Base-by-base conservation (phyloP, 371 early-diverging fungal species). In the Blakeslea trispora region DNA sequence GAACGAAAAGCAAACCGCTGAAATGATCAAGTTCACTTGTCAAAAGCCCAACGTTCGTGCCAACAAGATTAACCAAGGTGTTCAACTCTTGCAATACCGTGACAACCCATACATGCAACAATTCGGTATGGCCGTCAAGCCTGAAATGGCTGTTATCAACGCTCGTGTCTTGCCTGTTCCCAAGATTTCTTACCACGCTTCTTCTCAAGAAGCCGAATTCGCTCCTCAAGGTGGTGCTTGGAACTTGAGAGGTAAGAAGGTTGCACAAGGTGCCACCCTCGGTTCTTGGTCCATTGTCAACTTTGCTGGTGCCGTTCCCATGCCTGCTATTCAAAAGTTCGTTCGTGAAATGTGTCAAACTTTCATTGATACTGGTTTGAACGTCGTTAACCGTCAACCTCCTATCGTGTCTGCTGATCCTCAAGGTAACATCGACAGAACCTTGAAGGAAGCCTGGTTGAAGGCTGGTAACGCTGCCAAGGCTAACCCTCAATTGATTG, bases 1-100 rank as follows among this genome's bases (percentile, higher is more conserved):
- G 18, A 88, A 90, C 61, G 94, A 94, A 47, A 81, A 78, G 45
- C 90, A 96, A 79, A 96, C 96, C 0, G 90, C 94, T 0, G 93
- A 95, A 58, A 96, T 97, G 94, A 94, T 97, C 71, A 91, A 86
- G 62, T 92, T 93, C 65, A 91, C 95, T 3, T 90, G 92, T 66
- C 89, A 90, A 66, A 81, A 83, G 34, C 98, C 98, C 0, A 75
- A 82, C 48, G 73, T 86, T 53, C 85, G 90, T 52, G 76, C 81
- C 54, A 77, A 82, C 64, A 82, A 77, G 62, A 91, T 92, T 55
- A 69, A 53, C 28, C 71, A 83, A 28, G 84, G 80, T 19, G 47
- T 85, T 18, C 37, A 51, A 34, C 68, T 75, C 18, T 65, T 90
- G 9, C 71, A 81, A 53, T 82, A 86, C 61, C 63, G 71, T 17